Conservation (phyloP, 139 green algal genomes). For the Picochlorum sp. region DNA sequence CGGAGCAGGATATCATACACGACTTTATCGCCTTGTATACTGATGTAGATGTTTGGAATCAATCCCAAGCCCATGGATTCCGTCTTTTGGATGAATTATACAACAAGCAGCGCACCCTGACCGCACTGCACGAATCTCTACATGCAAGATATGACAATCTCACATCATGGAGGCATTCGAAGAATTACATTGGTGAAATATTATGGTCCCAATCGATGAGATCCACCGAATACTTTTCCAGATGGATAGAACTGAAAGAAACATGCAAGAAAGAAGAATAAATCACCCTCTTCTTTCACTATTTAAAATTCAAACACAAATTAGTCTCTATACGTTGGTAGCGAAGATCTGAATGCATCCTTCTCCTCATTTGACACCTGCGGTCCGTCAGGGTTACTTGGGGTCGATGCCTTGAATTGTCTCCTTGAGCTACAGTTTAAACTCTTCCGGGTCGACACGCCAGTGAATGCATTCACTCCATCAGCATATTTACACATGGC, state of each 20-base stretch:
- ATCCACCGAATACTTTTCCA: constrained; percentile 29
- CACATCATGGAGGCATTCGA: constrained; percentile 1
- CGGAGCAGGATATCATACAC: constrained; percentile 6
- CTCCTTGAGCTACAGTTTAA: constrained; percentile 69
- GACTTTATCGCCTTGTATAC: constrained; percentile 36
- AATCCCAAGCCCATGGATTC: constrained; percentile 16
- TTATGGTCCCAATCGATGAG: constrained; percentile 27
- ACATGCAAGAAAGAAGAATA: neutral
- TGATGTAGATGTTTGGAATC: constrained; percentile 21
- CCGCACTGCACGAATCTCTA: constrained; percentile 10
- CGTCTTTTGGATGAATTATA: constrained; percentile 30
- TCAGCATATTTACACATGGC: constrained; percentile 77
- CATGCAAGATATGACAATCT: constrained; percentile 29
- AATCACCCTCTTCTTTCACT: neutral
- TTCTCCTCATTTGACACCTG: constrained; percentile 58
- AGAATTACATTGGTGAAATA: constrained; percentile 14
- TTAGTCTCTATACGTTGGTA: constrained; percentile 55
- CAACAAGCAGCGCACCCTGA: constrained; percentile 49
- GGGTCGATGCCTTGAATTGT: constrained; percentile 31
- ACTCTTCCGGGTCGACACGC: constrained; percentile 69
- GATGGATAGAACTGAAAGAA: constrained; percentile 69
- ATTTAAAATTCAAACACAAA: neutral
- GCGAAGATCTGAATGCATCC: constrained; percentile 54
- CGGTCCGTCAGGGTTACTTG: constrained; percentile 67
- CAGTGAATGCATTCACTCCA: constrained; percentile 71